Evolutionary conservation across 169 alveolate species (phyloP).

Genomic region (Cryptosporidium andersoni): DNA sequence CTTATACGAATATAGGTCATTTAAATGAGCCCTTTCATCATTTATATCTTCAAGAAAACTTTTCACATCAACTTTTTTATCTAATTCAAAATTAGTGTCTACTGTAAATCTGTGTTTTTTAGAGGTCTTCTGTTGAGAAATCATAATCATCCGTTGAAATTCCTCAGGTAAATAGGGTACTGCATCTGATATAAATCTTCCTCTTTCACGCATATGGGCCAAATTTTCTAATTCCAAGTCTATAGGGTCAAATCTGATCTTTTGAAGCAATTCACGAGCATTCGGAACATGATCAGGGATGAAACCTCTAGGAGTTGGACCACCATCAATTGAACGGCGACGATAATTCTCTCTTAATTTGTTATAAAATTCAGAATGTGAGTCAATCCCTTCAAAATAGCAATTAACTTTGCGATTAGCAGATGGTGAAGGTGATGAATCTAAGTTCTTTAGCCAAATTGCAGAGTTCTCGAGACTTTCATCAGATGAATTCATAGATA

Average conservation of each 20-base stretch:
- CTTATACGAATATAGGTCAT: not conserved
- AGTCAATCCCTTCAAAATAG: not conserved
- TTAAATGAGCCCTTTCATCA: not conserved
- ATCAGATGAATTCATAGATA: not conserved
- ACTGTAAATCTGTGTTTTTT: constrained; percentile 56
- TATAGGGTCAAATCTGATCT: constrained; percentile 62
- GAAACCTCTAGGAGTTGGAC: constrained; percentile 71
- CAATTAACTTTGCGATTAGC: not conserved
- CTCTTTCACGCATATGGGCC: constrained; percentile 68
- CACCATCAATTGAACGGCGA: constrained; percentile 66
- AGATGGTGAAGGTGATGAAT: constrained; percentile 15
- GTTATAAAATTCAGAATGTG: constrained; percentile 37
- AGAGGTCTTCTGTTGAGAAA: constrained; percentile 47
- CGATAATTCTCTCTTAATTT: constrained; percentile 59
- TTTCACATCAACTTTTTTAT: constrained; percentile 22
- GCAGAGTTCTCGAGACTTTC: not conserved
- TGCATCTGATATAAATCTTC: constrained; percentile 68
- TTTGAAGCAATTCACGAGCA: constrained; percentile 71
- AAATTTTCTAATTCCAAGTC: constrained; percentile 58
- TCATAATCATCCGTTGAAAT: constrained; percentile 55
- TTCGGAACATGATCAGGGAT: constrained; percentile 71
- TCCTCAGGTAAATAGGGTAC: constrained; percentile 68
- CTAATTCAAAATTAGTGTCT: constrained; percentile 31
- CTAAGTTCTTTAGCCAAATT: constrained; percentile 25
- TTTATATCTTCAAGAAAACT: not conserved